Evolutionary conservation across 257 asterid genomes (phyloP).

Genomic region (Lycium ferocissimum): DNA sequence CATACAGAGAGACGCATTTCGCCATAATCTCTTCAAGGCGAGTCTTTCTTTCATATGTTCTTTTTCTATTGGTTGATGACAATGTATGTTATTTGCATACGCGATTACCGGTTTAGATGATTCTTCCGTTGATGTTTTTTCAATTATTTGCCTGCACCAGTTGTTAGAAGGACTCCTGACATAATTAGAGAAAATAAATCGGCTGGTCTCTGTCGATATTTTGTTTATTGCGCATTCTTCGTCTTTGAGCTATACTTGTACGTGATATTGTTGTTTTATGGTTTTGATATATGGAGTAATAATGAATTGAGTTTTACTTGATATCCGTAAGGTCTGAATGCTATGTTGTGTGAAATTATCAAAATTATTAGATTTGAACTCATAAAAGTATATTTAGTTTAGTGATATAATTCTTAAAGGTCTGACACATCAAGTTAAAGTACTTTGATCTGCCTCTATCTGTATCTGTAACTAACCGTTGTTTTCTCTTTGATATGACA

Average conservation of each 20-base stretch:
- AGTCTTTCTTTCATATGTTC: background rate
- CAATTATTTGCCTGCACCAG: background rate
- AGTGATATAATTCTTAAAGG: background rate
- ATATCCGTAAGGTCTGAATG: too few relatives aligned
- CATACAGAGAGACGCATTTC: background rate
- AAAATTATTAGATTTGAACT: background rate
- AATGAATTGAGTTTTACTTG: too few relatives aligned
- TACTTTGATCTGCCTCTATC: background rate
- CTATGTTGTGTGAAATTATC: too few relatives aligned
- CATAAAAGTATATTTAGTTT: background rate
- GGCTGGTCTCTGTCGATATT: background rate
- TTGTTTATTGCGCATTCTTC: background rate
- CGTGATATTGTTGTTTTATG: background rate
- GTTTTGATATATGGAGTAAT: background rate
- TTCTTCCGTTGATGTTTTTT: background rate
- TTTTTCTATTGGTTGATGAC: background rate
- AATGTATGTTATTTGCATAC: background rate
- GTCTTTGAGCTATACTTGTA: background rate
- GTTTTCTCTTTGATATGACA: background rate
- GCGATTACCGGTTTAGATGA: background rate
- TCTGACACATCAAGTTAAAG: background rate
- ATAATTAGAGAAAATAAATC: background rate
- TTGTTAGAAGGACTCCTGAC: background rate
- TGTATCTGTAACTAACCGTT: background rate
- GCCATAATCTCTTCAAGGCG: conserved; percentile 27